Conservation (phyloP, 805 yeast genomes). For the Wickerhamomyces hampshirensis region DNA sequence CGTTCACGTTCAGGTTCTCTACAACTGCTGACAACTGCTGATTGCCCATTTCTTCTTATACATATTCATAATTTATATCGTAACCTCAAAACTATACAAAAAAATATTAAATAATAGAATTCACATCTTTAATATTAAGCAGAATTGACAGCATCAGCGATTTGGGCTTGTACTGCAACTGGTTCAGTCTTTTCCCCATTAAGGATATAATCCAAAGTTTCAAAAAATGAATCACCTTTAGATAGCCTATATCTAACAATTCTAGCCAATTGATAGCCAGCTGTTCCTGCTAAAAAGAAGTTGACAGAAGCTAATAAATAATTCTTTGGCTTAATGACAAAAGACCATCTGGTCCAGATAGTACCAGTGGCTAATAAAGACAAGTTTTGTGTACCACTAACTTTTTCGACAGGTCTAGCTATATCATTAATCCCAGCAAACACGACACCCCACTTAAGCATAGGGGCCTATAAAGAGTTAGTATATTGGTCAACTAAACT, state of each 20-base stretch:
- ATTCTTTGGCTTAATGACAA: constrained; percentile 88
- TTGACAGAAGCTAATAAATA: constrained; percentile 85
- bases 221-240: constrained; percentile 57
- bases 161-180: neutral
- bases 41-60: too few relatives aligned
- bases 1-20: too few relatives aligned
- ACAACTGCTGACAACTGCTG: too few relatives aligned
- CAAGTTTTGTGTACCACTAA: constrained; percentile 76
- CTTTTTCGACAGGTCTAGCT: constrained; percentile 85
- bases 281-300: constrained; percentile 87
- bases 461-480: constrained; percentile 17
- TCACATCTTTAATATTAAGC: constrained; percentile 1
- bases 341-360: constrained; percentile 98
- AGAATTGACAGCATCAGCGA: constrained; percentile 7
- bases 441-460: constrained; percentile 70
- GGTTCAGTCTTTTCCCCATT: constrained; percentile 33
- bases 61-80: too few relatives aligned
- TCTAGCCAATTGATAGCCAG: constrained; percentile 77
- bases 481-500: constrained; percentile 29
- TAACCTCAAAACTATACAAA: too few relatives aligned
- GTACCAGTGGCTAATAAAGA: constrained; percentile 85
- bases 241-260: constrained; percentile 59
- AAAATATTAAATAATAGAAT: neutral
- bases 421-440: constrained; percentile 87
- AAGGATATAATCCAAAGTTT: constrained; percentile 54